These are phyloP conservation scores for Geotrichum bryndzae DNA, from an alignment of 1,139 yeast genomes.

Conservation along the genomic window DNA sequence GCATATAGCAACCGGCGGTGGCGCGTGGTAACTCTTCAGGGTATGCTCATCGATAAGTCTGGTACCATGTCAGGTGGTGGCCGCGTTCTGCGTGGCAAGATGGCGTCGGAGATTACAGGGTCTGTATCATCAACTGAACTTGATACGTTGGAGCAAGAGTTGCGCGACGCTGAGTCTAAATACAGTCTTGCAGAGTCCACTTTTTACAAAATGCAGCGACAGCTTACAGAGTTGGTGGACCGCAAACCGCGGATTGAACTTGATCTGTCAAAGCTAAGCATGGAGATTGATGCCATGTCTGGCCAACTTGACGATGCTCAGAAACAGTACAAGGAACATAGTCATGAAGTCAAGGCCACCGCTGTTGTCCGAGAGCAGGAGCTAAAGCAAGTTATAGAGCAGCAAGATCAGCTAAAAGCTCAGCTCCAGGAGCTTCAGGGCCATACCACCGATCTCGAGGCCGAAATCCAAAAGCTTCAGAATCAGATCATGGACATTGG, in stretches of 20 bases:
- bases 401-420: slow-evolving; percentile 36
- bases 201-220: slow-evolving; percentile 54
- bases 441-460: slow-evolving; percentile 55
- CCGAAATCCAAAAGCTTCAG: slow-evolving; percentile 56
- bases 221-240: slow-evolving; percentile 52
- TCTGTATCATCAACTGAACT: slow-evolving; percentile 56
- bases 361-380: slow-evolving; percentile 27
- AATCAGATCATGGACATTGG: slow-evolving; percentile 86
- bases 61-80: slow-evolving; percentile 99
- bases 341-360: slow-evolving; percentile 22
- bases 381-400: slow-evolving; percentile 37
- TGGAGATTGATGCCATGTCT: slow-evolving; percentile 62
- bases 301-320: slow-evolving; percentile 44
- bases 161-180: slow-evolving; percentile 50
- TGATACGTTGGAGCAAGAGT: slow-evolving; percentile 48
- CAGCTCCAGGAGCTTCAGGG: slow-evolving; percentile 45
- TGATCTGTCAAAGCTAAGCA: slow-evolving; percentile 49
- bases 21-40: slow-evolving; percentile 93
- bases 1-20: slow-evolving; percentile 79
- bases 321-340: slow-evolving; percentile 29
- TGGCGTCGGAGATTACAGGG: slow-evolving; percentile 43
- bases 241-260: slow-evolving; percentile 66
- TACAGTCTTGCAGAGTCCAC: slow-evolving; percentile 49
- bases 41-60: slow-evolving; percentile 83
- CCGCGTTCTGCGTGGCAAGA: slow-evolving; percentile 57